phyloP scores from a whole-genome alignment of 1,139 yeast genomes.

The Debaryomyces coudertii region DNA sequence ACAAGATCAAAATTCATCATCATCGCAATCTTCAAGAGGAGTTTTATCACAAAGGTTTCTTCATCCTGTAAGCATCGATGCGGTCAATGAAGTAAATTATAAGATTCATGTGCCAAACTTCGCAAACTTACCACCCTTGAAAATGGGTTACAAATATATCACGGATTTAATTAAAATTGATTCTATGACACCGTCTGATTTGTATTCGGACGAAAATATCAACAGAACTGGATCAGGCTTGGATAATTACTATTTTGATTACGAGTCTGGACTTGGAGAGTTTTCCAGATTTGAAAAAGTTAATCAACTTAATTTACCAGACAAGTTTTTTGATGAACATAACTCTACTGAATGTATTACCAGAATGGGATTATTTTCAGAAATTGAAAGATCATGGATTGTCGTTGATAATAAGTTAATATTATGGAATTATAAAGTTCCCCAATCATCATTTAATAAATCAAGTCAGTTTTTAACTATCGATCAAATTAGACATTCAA shows the following conservation, averaged over 20 bases:
- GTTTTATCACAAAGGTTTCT: constrained; percentile 37
- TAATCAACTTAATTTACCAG: constrained; percentile 75
- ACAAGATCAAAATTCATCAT: constrained; percentile 29
- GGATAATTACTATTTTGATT: constrained; percentile 49
- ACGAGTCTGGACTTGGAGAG: constrained; percentile 45
- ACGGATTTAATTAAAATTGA: constrained; percentile 50
- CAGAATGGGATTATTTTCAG: constrained; percentile 83
- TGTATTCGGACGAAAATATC: constrained; percentile 43
- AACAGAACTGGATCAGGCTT: constrained; percentile 43
- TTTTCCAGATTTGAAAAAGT: constrained; percentile 81
- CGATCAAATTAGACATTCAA: constrained; percentile 80
- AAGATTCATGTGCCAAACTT: constrained; percentile 50
- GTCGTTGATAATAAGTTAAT: constrained; percentile 80
- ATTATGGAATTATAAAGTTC: constrained; percentile 77
- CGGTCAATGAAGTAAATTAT: constrained; percentile 47
- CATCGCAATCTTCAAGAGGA: constrained; percentile 31
- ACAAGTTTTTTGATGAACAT: constrained; percentile 76
- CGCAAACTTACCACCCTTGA: constrained; percentile 46
- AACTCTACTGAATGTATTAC: constrained; percentile 68
- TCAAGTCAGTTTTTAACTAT: constrained; percentile 74
- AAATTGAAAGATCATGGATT: constrained; percentile 85
- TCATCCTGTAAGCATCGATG: constrained; percentile 41
- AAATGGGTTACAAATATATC: constrained; percentile 48
- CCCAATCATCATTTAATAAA: constrained; percentile 51
- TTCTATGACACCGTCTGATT: constrained; percentile 49